Evolutionary conservation across 2,329 filamentous ascomycete species (phyloP).

Genomic region (Alternaria tenuissima): DNA sequence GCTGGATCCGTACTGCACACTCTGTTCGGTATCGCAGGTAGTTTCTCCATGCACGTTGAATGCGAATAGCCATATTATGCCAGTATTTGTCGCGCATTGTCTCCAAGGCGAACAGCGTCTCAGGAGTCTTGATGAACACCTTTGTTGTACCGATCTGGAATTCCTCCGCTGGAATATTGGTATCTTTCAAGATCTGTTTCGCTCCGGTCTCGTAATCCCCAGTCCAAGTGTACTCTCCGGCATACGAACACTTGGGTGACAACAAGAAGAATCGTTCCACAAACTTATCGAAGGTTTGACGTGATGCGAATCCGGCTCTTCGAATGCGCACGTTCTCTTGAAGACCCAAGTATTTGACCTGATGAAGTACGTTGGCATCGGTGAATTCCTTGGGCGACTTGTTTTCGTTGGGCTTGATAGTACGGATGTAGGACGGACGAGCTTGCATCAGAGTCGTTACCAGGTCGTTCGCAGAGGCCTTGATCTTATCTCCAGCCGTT

Average conservation of each 20-base stretch:
- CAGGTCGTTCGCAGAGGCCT: conserved; percentile 90
- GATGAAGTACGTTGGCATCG: conserved; percentile 88
- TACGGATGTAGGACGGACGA: conserved; percentile 96
- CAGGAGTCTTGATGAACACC: conserved; percentile 97
- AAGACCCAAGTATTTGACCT: conserved; percentile 98
- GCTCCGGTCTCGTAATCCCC: conserved; percentile 88
- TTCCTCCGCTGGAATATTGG: conserved; percentile 92
- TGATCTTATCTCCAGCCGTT: conserved; percentile 96
- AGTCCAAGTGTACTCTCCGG: conserved; percentile 95
- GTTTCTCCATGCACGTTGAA: conserved; percentile 96
- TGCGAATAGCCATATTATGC: conserved; percentile 99
- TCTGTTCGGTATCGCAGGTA: conserved; percentile 93
- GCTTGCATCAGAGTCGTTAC: conserved; percentile 97
- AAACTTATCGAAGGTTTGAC: conserved; percentile 97
- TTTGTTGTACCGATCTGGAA: conserved; percentile 98
- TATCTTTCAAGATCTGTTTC: conserved; percentile 93
- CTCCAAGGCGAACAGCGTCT: conserved; percentile 94
- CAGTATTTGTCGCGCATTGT: conserved; percentile 98
- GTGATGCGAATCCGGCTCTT: conserved; percentile 93
- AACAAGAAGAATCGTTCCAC: conserved; percentile 96
- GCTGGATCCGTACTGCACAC: conserved; percentile 91
- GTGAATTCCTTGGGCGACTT: conserved; percentile 96
- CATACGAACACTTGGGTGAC: conserved; percentile 93
- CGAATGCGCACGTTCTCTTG: conserved; percentile 99
- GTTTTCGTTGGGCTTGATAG: conserved; percentile 99